A percentile compares a stretch with the other conserved stretches of the same genome.
phyloP scores from a whole-genome alignment of 2,329 filamentous ascomycete genomes.

The Hymenoscyphus scutula region DNA sequence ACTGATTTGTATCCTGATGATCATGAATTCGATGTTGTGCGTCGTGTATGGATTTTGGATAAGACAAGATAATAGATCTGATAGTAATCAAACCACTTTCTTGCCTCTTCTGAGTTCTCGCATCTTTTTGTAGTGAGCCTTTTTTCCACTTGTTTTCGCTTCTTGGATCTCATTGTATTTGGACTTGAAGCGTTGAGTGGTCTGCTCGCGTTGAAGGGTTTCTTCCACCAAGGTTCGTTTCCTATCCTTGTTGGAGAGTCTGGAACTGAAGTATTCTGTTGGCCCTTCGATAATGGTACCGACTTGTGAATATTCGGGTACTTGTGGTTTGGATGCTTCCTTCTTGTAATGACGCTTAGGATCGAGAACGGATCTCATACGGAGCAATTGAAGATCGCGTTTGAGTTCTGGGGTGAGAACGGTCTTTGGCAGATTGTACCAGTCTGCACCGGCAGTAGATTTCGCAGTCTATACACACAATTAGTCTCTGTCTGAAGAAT shows the following conservation, averaged over 20 bases:
- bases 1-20: background rate
- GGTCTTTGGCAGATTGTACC: constrained; percentile 87
- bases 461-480: constrained; percentile 39
- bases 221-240: constrained; percentile 87
- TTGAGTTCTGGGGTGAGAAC: constrained; percentile 81
- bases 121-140: constrained; percentile 81
- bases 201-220: constrained; percentile 65
- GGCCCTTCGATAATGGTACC: constrained; percentile 86
- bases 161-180: constrained; percentile 86
- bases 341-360: constrained; percentile 68
- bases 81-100: constrained; percentile 13
- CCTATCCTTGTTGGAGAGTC: constrained; percentile 81
- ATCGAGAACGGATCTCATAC: constrained; percentile 86
- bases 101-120: constrained; percentile 43
- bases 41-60: background rate
- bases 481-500: constrained; percentile 23
- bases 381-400: constrained; percentile 82
- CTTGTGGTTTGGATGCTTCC: constrained; percentile 61
- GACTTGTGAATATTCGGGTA: constrained; percentile 83
- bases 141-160: constrained; percentile 83
- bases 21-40: background rate
- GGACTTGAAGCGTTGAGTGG: constrained; percentile 71
- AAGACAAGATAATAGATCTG: background rate
- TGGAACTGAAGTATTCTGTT: constrained; percentile 79
- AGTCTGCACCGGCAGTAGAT: constrained; percentile 72